Percentiles rank a stretch among this genome's conserved stretches.
Evolutionary conservation across 2,329 filamentous ascomycete species (phyloP).

Genomic region (Esteya vermicola): DNA sequence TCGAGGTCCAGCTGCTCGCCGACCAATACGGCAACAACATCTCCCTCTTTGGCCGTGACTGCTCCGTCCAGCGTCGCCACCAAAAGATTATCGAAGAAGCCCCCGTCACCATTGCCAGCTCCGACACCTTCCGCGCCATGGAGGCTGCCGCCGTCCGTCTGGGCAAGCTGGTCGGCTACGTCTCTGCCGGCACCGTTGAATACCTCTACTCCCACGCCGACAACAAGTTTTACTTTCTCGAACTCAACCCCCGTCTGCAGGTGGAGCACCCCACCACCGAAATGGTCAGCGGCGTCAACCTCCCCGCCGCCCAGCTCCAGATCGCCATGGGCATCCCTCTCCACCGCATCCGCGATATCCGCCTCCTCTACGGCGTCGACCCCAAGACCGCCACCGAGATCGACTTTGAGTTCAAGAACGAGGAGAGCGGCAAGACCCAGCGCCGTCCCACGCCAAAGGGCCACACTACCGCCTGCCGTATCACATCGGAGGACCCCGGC

Average conservation of each 20-base stretch:
- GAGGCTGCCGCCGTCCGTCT: slow-evolving; percentile 91
- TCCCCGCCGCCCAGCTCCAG: slow-evolving; percentile 94
- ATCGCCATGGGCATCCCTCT: slow-evolving; percentile 97
- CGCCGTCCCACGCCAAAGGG: slow-evolving; percentile 86
- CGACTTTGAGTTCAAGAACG: slow-evolving; percentile 89
- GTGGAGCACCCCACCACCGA: slow-evolving; percentile 99
- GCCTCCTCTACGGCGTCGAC: slow-evolving; percentile 89
- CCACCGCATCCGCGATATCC: slow-evolving; percentile 90
- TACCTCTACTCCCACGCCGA: slow-evolving; percentile 97
- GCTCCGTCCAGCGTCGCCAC: slow-evolving; percentile 93
- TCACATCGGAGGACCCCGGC: slow-evolving; percentile 95
- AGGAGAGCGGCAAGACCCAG: slow-evolving; percentile 71
- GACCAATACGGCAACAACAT: slow-evolving; percentile 99
- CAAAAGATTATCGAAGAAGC: slow-evolving; percentile 99
- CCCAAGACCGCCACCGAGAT: slow-evolving; percentile 76
- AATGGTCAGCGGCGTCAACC: slow-evolving; percentile 96
- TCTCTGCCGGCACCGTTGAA: slow-evolving; percentile 96
- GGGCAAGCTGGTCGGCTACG: slow-evolving; percentile 89
- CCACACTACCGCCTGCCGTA: slow-evolving; percentile 95
- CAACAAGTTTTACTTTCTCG: slow-evolving; percentile 98
- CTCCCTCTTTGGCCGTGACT: slow-evolving; percentile 95
- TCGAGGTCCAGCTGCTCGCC: slow-evolving; percentile 93
- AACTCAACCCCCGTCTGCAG: slow-evolving; percentile 96
- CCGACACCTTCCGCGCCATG: slow-evolving; percentile 85
- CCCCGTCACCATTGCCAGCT: slow-evolving; percentile 88